Conservation (phyloP, 2,329 filamentous ascomycete species). For the Pseudogymnoascus sp. region DNA sequence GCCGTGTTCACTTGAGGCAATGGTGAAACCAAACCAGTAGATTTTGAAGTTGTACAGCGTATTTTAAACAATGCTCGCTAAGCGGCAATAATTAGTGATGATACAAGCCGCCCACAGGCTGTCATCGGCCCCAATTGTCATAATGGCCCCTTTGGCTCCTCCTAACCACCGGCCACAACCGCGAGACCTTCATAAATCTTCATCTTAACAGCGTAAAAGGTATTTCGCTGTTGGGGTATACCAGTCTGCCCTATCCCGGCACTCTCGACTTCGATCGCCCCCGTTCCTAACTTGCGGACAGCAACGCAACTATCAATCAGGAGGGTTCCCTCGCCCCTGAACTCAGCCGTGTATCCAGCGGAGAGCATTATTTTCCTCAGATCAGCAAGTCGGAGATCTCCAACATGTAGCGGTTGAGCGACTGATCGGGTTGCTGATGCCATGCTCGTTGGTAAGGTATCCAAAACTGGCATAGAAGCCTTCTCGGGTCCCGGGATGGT, state of each 20-base stretch:
- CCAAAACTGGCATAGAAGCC: constrained; percentile 29
- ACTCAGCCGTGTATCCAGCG: constrained; percentile 80
- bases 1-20: neutral
- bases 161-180: constrained; percentile 59
- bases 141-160: neutral
- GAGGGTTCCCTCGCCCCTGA: constrained; percentile 84
- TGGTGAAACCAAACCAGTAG: neutral
- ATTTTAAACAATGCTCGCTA: constrained; percentile 1
- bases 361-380: constrained; percentile 74
- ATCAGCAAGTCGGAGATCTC: constrained; percentile 83
- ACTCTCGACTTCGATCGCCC: constrained; percentile 79
- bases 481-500: constrained; percentile 10
- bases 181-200: constrained; percentile 92
- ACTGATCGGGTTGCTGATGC: constrained; percentile 66
- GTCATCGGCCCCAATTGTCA: neutral
- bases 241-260: constrained; percentile 43
- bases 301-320: constrained; percentile 83
- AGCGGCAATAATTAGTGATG: constrained; percentile 7
- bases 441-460: constrained; percentile 46
- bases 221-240: constrained; percentile 43
- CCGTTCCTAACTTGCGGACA: constrained; percentile 80
- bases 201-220: constrained; percentile 78
- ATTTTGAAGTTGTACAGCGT: constrained; percentile 2
- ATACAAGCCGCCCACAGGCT: neutral
- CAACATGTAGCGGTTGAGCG: constrained; percentile 85